Base-by-base conservation (phyloP, 371 early-diverging fungal species). In the Haplosporangium sp. region DNA sequence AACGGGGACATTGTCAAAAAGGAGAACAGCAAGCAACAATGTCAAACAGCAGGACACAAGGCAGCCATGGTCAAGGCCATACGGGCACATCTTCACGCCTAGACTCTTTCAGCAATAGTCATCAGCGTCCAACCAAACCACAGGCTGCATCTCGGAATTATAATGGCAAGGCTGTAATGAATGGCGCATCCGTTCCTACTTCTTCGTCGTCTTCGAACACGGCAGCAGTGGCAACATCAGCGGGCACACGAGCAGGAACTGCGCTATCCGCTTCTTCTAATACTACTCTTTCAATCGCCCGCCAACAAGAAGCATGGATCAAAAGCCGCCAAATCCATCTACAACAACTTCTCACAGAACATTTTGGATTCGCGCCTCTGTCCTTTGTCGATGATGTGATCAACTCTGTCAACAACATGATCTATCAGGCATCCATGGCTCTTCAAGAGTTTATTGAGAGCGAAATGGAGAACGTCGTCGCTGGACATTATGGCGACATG, bases 381-480 rank as follows among this genome's bases (percentile, higher is more conserved):
- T 82, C 86, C 29, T 88, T 91, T 63, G 85, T 94, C 57, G 92
- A 93, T 83, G 92, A 92, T 57, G 86, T 93, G 40, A 87, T 91
- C 81, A 91, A 93, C 69, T 80, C 91, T 4, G 86, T 91, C 62
- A 92, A 91, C 74, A 89, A 90, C 41, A 73, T 90, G 51, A 77
- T 91, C 21, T 91, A 90, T 66, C 82, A 88, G 59, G 89, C 90
- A 0, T 86, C 91, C 11, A 83, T 85, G 56, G 86, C 84, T 18
- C 82, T 92, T 23, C 85, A 89, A 72, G 83, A 83, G 54, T 90
- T 86, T 82, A 83, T 91, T 38, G 88, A 89, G 53, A 74, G 57
- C 10, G 60, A 71, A 46, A 75, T 75, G 75, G 58, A 60, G 3
- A 53, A 57, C 21, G 13, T 69, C 23, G 59, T 51, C 8, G 37